Evolutionary conservation across 345 rosid genomes (phyloP).

Genomic region (Jatropha curcas): DNA sequence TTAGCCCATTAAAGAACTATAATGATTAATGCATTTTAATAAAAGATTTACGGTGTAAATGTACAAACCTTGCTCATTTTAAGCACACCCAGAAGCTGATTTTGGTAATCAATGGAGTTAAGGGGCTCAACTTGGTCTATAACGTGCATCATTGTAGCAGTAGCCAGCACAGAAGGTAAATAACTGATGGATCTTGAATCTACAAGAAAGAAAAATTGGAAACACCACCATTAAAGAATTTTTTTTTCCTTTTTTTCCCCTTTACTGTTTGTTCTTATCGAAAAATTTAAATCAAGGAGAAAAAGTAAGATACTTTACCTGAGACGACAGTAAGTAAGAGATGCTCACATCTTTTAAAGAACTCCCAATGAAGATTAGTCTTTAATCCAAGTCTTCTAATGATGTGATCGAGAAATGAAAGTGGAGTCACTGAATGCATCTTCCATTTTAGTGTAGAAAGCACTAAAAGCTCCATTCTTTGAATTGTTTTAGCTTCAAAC

Average conservation of each 20-base stretch:
- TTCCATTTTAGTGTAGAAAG: conserved; percentile 36
- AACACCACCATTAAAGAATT: not conserved
- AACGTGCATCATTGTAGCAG: conserved; percentile 38
- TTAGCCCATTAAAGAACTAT: not conserved
- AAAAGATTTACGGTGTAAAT: not conserved
- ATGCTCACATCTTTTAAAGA: conserved; percentile 28
- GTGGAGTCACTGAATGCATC: conserved; percentile 40
- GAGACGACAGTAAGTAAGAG: conserved; percentile 26
- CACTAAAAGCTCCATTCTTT: conserved; percentile 39
- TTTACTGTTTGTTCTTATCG: conserved; percentile 23
- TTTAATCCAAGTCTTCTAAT: conserved; percentile 30
- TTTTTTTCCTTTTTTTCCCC: conserved; percentile 1
- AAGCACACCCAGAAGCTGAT: conserved; percentile 27
- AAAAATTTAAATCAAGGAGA: conserved; percentile 11
- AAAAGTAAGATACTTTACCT: conserved; percentile 18
- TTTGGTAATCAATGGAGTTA: conserved; percentile 22
- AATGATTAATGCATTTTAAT: not conserved
- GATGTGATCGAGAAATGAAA: conserved; percentile 35
- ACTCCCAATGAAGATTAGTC: conserved; percentile 25
- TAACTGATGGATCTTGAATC: conserved; percentile 31
- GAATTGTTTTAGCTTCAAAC: conserved; percentile 35
- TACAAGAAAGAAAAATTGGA: not conserved
- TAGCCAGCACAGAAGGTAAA: conserved; percentile 30
- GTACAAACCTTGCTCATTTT: conserved; percentile 25
- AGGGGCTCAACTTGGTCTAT: conserved; percentile 36